These are phyloP conservation scores for Adansonia madagascariensis DNA, from an alignment of 441 rosid species.

Conservation along the genomic window DNA sequence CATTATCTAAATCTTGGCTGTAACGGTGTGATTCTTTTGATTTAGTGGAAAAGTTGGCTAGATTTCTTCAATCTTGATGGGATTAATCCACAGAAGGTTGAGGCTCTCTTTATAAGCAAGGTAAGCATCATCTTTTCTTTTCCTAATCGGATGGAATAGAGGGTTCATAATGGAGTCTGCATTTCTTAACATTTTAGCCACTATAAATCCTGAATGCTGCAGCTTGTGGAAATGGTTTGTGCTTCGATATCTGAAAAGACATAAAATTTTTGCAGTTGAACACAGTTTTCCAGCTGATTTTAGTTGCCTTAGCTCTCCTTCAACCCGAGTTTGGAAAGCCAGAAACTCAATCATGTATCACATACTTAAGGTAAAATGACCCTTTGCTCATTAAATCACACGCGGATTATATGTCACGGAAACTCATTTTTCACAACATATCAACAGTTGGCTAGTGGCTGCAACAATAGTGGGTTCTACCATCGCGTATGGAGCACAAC, in stretches of 20 bases:
- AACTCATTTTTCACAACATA: not conserved
- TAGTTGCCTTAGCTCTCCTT: conserved; percentile 83
- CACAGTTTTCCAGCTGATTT: conserved; percentile 82
- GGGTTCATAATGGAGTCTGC: not conserved
- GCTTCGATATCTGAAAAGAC: conserved; percentile 1
- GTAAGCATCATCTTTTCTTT: conserved; percentile 36
- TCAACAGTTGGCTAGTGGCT: conserved; percentile 80
- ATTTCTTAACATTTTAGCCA: not conserved
- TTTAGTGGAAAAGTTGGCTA: conserved; percentile 74
- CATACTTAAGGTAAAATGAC: conserved; percentile 63
- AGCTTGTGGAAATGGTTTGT: not conserved
- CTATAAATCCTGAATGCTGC: not conserved
- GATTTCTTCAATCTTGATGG: conserved; percentile 87
- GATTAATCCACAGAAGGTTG: conserved; percentile 65
- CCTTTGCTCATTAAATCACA: not conserved
- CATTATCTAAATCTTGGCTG: conserved; percentile 17
- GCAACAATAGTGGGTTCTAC: conserved; percentile 78
- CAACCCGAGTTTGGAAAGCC: conserved; percentile 78
- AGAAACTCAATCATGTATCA: conserved; percentile 66
- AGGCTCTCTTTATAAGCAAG: conserved; percentile 93
- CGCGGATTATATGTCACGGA: not conserved
- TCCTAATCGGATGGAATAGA: not conserved
- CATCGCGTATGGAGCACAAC: conserved; percentile 68
- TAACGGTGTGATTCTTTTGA: conserved; percentile 26
- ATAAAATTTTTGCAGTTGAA: conserved; percentile 57